Evolutionary conservation across 2,329 filamentous ascomycete genomes (phyloP), one percentile per base, ranked within the genome.

Genomic region (Trichoderma sp.): DNA sequence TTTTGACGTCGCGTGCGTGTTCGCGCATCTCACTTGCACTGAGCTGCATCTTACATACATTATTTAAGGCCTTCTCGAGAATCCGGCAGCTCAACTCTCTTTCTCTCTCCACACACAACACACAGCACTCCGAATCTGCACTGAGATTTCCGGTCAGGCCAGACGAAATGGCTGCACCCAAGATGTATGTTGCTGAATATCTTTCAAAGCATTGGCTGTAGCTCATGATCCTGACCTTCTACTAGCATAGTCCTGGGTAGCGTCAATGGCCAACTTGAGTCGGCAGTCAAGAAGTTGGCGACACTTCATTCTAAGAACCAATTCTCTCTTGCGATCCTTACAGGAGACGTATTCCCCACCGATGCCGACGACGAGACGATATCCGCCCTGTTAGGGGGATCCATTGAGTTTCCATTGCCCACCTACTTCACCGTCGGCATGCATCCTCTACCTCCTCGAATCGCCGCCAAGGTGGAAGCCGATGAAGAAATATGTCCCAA

Each of bases 401-500:
- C 88, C 12, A 90, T 97, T 67, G 79, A 85, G 26, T 85, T 98
- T 5, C 91, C 95, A 3, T 84, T 98, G 1, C 91, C 95, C 1
- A 97, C 92, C 9, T 99, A 99, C 83, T 99, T 98, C 80, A 93
- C 93, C 3, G 86, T 97, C 73, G 94, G 93, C 75, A 90, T 85
- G 47, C 86, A 86, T 61, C 83, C 91, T n/a, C 85, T 99, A 6
- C 96, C 96, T 0, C 81, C 85, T 3, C 83, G 85, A 34, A 88
- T 98, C 26, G 84, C 92, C 23, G 88, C 92, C 77, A 94, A 90
- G 79, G 87, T 98, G 67, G 88, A 93, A 78, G 87, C 88, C 39
- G 89, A 92, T 73, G 91, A 90, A 77, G 89, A 91, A 76, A 87
- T 99, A 20, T 97, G 94, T 79, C 87, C 91, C n/a, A 98, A 99